Evolutionary conservation across 495 filamentous ascomycete species (phyloP), one percentile per base, ranked within the genome.

Genomic region (Hypoxylon lenormandii): DNA sequence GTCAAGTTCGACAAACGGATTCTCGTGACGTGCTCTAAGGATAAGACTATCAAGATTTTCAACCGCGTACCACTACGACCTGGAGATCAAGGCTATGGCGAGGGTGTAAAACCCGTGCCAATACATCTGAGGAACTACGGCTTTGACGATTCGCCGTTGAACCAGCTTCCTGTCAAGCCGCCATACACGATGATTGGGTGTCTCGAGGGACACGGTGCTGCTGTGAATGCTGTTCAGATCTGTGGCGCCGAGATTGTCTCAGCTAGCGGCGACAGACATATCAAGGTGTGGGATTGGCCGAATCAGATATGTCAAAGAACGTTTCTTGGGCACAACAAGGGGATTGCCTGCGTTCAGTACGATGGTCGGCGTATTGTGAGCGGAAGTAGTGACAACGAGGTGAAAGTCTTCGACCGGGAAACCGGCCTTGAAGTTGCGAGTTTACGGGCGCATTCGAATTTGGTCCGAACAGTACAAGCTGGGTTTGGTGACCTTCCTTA

Each of bases 291-390:
- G 96, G 91, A 95, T 74, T 89, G 97, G 77, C 88, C 88, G 15
- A 91, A 87, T 0, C 92, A 93, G 51, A 78, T 82, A 12, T 94
- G 91, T 74, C 80, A 84, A 15, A 88, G 89, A 68, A 95, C 91
- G 7, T 85, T 96, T 37, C 78, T 91, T 46, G 96, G 95, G 4
- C 95, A 99, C 73, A 85, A 86, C 59, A 99, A 98, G 77, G 95
- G 95, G 15, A 98, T 99, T 73, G 95, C 95, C 13, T 99, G 95
- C 78, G 92, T 99, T 16, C 94, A 98, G 77, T 97, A 92, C 70
- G 95, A 99, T 77, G 93, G 92, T n/a, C 89, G 91, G n/a, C 87
- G 94, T 3, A 96, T 99, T 54, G 92, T 99, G 46, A 96, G 91
- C 66, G 95, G 95, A 2, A 97, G 93, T 77, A 96, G 92, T 71